These are phyloP conservation scores for Phaeosphaeria sp. DNA, from an alignment of 2,329 filamentous ascomycete genomes.

Conservation along the genomic window DNA sequence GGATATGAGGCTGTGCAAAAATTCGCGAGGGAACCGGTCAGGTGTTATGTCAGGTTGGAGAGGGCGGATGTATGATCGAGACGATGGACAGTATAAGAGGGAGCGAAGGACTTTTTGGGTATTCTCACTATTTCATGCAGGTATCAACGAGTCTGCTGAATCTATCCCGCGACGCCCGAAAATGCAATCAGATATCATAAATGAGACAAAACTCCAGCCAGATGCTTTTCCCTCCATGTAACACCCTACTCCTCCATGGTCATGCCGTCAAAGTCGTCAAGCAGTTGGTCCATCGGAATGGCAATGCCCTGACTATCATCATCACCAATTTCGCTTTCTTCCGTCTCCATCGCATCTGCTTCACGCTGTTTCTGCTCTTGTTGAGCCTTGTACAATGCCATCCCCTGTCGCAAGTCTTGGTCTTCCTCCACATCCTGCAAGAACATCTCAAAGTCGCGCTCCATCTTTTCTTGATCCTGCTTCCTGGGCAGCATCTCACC, in stretches of 20 bases:
- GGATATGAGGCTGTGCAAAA: slow-evolving; percentile 6
- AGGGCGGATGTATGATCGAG: background rate
- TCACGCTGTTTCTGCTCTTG: slow-evolving; percentile 63
- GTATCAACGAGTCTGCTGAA: too few relatives aligned
- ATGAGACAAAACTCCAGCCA: background rate
- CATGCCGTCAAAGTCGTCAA: slow-evolving; percentile 94
- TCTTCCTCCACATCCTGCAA: slow-evolving; percentile 96
- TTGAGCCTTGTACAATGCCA: slow-evolving; percentile 82
- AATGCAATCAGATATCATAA: slow-evolving; percentile 15
- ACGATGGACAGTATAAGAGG: background rate
- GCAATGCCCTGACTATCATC: slow-evolving; percentile 61
- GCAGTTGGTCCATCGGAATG: slow-evolving; percentile 65
- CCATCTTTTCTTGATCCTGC: slow-evolving; percentile 84
- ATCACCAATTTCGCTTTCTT: slow-evolving; percentile 58
- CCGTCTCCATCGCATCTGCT: slow-evolving; percentile 71
- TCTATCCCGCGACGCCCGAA: slow-evolving; percentile 12
- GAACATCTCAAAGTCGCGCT: slow-evolving; percentile 97
- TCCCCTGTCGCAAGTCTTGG: slow-evolving; percentile 79
- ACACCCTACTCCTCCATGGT: slow-evolving; percentile 63
- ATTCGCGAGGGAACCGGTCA: slow-evolving; percentile 7
- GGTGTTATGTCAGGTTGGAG: slow-evolving; percentile 5
- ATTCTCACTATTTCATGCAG: too few relatives aligned
- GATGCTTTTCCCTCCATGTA: background rate
- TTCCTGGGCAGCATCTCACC: slow-evolving; percentile 86
- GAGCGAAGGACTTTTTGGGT: too few relatives aligned